A percentile compares a stretch with the other conserved stretches of the same genome.
Evolutionary conservation across 805 yeast genomes (phyloP).

Genomic region (Schwanniomyces yamadae): DNA sequence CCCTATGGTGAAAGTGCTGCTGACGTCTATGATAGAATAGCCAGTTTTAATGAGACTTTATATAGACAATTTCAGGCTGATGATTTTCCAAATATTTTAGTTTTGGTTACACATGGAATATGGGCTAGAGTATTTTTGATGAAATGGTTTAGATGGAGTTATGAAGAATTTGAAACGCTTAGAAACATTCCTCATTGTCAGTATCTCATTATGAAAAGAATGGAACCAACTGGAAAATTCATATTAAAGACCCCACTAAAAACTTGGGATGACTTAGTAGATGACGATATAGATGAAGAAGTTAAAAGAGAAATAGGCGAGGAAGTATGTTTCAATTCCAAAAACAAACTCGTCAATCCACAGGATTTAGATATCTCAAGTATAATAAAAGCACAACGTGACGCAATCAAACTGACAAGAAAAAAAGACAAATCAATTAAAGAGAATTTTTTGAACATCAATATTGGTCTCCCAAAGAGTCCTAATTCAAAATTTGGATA

Average conservation of each 20-base stretch:
- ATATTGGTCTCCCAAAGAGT: slow-evolving; percentile 12
- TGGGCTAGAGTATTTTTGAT: slow-evolving; percentile 91
- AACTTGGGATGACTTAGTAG: slow-evolving; percentile 69
- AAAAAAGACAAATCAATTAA: slow-evolving; percentile 43
- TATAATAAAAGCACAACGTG: slow-evolving; percentile 37
- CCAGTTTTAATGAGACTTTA: slow-evolving; percentile 84
- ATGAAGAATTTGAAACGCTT: slow-evolving; percentile 81
- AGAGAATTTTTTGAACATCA: slow-evolving; percentile 29
- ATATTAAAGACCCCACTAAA: slow-evolving; percentile 57
- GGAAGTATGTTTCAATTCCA: slow-evolving; percentile 38
- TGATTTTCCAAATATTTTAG: slow-evolving; percentile 75
- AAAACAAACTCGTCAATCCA: slow-evolving; percentile 28
- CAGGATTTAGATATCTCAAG: slow-evolving; percentile 39
- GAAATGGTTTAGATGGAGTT: slow-evolving; percentile 95
- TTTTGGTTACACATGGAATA: slow-evolving; percentile 89
- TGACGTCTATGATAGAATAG: slow-evolving; percentile 88
- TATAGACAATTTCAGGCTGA: slow-evolving; percentile 73
- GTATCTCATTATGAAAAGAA: slow-evolving; percentile 73
- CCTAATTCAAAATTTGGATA: slow-evolving; percentile 14
- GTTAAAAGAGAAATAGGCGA: slow-evolving; percentile 34
- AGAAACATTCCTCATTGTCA: slow-evolving; percentile 84
- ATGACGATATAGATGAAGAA: slow-evolving; percentile 38
- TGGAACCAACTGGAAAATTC: slow-evolving; percentile 50
- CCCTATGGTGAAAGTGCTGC: slow-evolving; percentile 97
- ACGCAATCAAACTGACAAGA: slow-evolving; percentile 36